Percentiles rank a stretch among this genome's conserved stretches.
Evolutionary conservation across 1,284 basidiomycete genomes (phyloP).

Genomic region (Lentinula novae-zelandiae): DNA sequence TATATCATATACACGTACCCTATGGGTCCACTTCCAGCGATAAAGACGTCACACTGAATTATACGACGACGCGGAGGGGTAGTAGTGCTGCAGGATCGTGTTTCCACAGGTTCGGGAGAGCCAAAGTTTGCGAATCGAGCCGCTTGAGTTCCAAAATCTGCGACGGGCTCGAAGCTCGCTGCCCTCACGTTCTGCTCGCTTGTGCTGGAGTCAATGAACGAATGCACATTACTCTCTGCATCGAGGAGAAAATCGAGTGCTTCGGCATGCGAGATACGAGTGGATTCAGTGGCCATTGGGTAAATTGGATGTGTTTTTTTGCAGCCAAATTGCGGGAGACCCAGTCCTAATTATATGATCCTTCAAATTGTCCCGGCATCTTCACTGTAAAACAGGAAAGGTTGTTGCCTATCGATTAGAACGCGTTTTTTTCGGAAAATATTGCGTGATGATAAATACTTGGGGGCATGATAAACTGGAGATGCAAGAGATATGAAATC

Average conservation of each 20-base stretch:
- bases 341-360: too few relatives aligned
- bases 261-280: background rate
- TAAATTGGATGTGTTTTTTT: too few relatives aligned
- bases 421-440: too few relatives aligned
- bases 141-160: background rate
- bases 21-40: conserved; percentile 7
- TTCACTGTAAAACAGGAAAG: too few relatives aligned
- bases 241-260: background rate
- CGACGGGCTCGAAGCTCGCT: background rate
- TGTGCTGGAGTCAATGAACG: background rate
- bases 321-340: too few relatives aligned
- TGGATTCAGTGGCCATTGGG: background rate
- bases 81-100: background rate
- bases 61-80: background rate
- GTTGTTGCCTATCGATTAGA: too few relatives aligned
- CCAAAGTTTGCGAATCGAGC: background rate
- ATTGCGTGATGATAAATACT: background rate
- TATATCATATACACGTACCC: background rate
- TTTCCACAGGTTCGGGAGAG: background rate
- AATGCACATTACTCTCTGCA: background rate
- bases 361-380: too few relatives aligned
- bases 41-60: conserved; percentile 1
- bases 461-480: background rate
- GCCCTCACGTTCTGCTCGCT: too few relatives aligned
- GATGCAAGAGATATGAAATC: background rate